A percentile compares a stretch with the other conserved stretches of the same genome.
phyloP scores from a whole-genome alignment of 2,329 filamentous ascomycete genomes.

The Aspergillus novoparasiticus region DNA sequence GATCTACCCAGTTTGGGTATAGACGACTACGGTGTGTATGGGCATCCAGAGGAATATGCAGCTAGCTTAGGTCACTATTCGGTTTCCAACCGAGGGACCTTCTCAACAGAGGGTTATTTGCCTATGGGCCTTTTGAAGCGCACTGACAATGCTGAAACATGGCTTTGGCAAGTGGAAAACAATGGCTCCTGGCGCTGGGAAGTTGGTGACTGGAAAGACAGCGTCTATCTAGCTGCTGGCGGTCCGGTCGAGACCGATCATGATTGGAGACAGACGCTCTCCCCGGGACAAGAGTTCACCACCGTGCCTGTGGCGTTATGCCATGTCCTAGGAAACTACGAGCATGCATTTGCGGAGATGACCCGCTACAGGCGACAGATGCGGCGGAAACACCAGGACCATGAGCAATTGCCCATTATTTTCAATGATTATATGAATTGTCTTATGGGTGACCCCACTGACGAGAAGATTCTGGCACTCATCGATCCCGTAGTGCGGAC shows the following conservation, averaged over 20 bases:
- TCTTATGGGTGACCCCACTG: conserved; percentile 41
- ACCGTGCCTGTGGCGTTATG: conserved; percentile 29
- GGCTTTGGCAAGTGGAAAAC: conserved; percentile 42
- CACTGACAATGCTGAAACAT: conserved; percentile 26
- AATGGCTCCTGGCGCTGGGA: conserved; percentile 43
- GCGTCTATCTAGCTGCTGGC: conserved; percentile 31
- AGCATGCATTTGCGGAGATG: conserved; percentile 30
- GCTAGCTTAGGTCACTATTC: conserved; percentile 24
- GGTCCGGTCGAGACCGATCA: conserved; percentile 34
- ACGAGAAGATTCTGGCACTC: conserved; percentile 36
- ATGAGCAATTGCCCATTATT: conserved; percentile 33
- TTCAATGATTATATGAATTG: conserved; percentile 48
- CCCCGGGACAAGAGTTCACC: conserved; percentile 26
- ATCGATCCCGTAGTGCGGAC: conserved; percentile 28
- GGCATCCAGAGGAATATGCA: conserved; percentile 19
- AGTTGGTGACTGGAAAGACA: conserved; percentile 38
- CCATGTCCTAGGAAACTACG: conserved; percentile 22
- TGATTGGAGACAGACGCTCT: conserved; percentile 28
- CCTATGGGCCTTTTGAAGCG: conserved; percentile 34
- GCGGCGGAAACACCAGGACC: conserved; percentile 32
- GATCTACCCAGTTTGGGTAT: conserved; percentile 31
- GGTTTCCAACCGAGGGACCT: conserved; percentile 31
- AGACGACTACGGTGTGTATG: conserved; percentile 29
- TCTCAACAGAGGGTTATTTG: conserved; percentile 32
- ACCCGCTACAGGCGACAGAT: conserved; percentile 35